These are phyloP conservation scores for Xylariaceae sp. DNA, from an alignment of 2,329 filamentous ascomycete species.

Conservation along the genomic window DNA sequence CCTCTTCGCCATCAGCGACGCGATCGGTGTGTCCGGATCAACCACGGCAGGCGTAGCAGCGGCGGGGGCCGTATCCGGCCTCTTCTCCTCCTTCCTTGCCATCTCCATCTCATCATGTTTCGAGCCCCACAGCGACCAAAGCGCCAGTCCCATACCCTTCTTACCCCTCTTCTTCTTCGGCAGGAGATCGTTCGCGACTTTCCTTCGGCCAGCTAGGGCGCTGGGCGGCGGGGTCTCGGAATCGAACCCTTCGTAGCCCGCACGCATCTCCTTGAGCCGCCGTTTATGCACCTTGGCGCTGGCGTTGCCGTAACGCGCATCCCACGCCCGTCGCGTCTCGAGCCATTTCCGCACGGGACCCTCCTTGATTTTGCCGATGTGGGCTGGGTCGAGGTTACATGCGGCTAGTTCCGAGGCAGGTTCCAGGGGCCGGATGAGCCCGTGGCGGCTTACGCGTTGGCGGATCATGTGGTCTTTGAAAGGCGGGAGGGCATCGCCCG, in stretches of 20 bases:
- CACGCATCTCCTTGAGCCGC: constrained; percentile 65
- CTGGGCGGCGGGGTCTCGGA: constrained; percentile 79
- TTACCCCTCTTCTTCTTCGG: constrained; percentile 46
- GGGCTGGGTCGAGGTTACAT: constrained; percentile 55
- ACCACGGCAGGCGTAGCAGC: constrained; percentile 16
- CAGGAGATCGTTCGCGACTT: constrained; percentile 41
- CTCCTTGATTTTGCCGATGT: constrained; percentile 75
- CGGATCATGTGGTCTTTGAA: constrained; percentile 90
- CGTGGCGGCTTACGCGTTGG: constrained; percentile 75
- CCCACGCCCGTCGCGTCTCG: constrained; percentile 64
- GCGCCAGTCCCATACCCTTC: constrained; percentile 62
- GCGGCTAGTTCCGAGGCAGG: constrained; percentile 58
- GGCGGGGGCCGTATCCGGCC: constrained; percentile 40
- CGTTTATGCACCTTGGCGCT: constrained; percentile 69
- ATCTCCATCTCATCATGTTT: constrained; percentile 74
- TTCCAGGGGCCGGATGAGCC: constrained; percentile 64
- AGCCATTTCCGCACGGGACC: constrained; percentile 82
- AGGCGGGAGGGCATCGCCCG: constrained; percentile 73
- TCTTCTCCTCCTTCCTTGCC: constrained; percentile 52
- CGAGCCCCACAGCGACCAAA: constrained; percentile 86
- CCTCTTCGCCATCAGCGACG: constrained; percentile 38
- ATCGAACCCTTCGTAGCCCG: constrained; percentile 64
- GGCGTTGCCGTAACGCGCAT: constrained; percentile 62
- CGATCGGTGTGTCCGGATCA: constrained; percentile 40
- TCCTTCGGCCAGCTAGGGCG: constrained; percentile 68